Conservation (phyloP, 2,329 filamentous ascomycete species). For the Mycocentrospora acerina region DNA sequence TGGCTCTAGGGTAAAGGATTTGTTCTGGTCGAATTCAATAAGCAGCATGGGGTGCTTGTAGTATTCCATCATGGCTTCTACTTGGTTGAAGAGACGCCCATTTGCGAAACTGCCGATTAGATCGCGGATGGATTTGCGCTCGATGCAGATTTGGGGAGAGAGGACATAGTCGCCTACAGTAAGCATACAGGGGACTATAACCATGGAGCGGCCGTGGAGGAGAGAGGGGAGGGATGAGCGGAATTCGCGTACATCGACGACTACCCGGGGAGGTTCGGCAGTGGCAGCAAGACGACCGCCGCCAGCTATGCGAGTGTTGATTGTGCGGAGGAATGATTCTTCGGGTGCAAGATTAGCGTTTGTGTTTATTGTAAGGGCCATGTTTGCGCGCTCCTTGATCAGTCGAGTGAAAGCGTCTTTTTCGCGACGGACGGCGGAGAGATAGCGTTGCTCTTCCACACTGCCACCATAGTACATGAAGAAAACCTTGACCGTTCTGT, state of each 20-base stretch:
- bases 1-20: conserved; percentile 84
- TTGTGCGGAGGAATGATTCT: conserved; percentile 87
- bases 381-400: conserved; percentile 89
- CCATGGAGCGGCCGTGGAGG: conserved; percentile 82
- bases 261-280: conserved; percentile 81
- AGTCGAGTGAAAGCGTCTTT: conserved; percentile 95
- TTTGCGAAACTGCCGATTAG: conserved; percentile 89
- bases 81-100: conserved; percentile 87
- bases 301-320: conserved; percentile 95
- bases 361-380: conserved; percentile 84
- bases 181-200: conserved; percentile 90
- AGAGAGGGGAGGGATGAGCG: conserved; percentile 88
- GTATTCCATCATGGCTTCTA: conserved; percentile 90
- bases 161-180: conserved; percentile 97
- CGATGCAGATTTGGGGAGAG: conserved; percentile 86
- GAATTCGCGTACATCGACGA: conserved; percentile 96
- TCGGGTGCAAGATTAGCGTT: conserved; percentile 70
- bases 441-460: conserved; percentile 92
- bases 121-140: conserved; percentile 91
- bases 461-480: conserved; percentile 96
- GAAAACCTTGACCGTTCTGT: conserved; percentile 86
- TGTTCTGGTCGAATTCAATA: conserved; percentile 97
- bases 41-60: conserved; percentile 89
- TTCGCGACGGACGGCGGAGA: conserved; percentile 85
- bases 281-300: conserved; percentile 83